phyloP scores from a whole-genome alignment of 2,329 filamentous ascomycete genomes.

The Pezicula neosporulosa region DNA sequence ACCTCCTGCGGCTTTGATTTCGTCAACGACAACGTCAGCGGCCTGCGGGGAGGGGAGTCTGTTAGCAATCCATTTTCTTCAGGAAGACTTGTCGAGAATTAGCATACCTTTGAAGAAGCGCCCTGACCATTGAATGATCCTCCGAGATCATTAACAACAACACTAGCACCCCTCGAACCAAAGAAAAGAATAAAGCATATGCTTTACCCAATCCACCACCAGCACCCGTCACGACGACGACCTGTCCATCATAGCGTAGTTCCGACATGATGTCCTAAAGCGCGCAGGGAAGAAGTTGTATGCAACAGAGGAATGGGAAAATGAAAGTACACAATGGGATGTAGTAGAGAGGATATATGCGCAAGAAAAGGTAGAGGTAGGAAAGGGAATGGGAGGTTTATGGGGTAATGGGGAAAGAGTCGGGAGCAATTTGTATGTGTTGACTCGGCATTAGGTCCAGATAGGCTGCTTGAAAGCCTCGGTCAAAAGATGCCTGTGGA shows the following conservation, averaged over 20 bases:
- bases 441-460: too few species aligned
- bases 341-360: background rate
- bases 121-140: constrained; percentile 93
- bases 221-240: constrained; percentile 83
- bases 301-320: background rate
- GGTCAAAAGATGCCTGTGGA: too few species aligned
- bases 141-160: constrained; percentile 95
- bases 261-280: constrained; percentile 47
- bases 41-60: constrained; percentile 45
- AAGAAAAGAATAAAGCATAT: constrained; percentile 92
- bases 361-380: background rate
- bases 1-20: constrained; percentile 84
- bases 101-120: constrained; percentile 71
- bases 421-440: background rate
- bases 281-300: background rate
- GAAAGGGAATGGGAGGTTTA: background rate
- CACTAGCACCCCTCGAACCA: constrained; percentile 82
- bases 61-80: background rate
- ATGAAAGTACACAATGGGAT: background rate
- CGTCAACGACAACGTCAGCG: constrained; percentile 77
- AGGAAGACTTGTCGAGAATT: background rate
- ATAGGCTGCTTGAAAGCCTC: too few species aligned
- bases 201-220: constrained; percentile 79
- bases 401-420: background rate
- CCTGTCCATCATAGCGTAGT: constrained; percentile 81